These are phyloP conservation scores for Dalbergia oliveri DNA, from an alignment of 306 rosid species.

Conservation along the genomic window DNA sequence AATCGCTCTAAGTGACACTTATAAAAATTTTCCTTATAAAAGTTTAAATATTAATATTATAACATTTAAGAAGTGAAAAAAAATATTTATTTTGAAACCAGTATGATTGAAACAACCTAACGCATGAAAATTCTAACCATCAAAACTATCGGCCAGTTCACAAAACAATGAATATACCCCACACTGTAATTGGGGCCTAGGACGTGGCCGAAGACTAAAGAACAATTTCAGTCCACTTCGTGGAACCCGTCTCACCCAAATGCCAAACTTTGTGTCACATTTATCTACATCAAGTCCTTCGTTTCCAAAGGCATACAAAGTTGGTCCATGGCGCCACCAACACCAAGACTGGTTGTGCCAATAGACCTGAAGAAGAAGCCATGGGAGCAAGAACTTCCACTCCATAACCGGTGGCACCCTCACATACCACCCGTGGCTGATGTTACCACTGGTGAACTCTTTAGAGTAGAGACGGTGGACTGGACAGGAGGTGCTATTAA, in stretches of 20 bases:
- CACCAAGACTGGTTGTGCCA: slow-evolving; percentile 64
- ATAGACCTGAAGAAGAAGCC: slow-evolving; percentile 75
- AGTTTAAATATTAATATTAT: too few relatives aligned
- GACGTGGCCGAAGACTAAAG: slow-evolving; percentile 5
- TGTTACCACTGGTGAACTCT: slow-evolving; percentile 54
- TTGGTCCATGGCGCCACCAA: slow-evolving; percentile 71
- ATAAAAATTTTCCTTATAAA: too few relatives aligned
- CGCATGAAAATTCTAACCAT: too few relatives aligned
- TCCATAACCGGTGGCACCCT: slow-evolving; percentile 95
- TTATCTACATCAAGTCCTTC: slow-evolving; percentile 5
- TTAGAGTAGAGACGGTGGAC: slow-evolving; percentile 83
- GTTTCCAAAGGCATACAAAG: background rate
- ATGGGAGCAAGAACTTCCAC: slow-evolving; percentile 76
- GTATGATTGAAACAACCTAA: too few relatives aligned
- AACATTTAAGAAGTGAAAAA: too few relatives aligned
- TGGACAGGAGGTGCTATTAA: slow-evolving; percentile 82
- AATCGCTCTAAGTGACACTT: too few relatives aligned
- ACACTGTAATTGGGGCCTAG: background rate
- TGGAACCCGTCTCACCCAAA: slow-evolving; percentile 34
- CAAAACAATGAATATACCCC: background rate
- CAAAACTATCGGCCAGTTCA: too few relatives aligned
- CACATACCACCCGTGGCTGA: slow-evolving; percentile 53
- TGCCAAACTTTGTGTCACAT: slow-evolving; percentile 24
- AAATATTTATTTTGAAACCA: too few relatives aligned
- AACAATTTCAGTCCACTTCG: slow-evolving; percentile 26